A percentile compares a stretch with the other conserved stretches of the same genome.
Conservation (phyloP, 1,284 basidiomycete species). For the Trametes polyzona region DNA sequence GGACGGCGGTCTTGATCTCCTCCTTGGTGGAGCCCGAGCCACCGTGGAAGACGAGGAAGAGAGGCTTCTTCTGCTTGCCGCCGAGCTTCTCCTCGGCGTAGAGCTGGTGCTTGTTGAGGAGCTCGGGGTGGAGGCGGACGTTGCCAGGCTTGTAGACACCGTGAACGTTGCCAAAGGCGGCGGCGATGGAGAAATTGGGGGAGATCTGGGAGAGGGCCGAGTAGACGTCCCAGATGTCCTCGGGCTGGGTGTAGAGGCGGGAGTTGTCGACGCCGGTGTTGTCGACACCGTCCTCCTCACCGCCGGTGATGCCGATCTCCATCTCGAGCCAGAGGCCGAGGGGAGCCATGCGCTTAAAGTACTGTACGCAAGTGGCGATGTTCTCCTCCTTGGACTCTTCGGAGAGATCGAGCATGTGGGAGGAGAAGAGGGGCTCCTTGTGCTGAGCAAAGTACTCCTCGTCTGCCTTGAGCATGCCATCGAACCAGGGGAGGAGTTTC, state of each 20-base stretch:
- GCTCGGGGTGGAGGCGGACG: conserved; percentile 90
- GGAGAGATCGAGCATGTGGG: conserved; percentile 99
- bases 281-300: conserved; percentile 99
- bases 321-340: conserved; percentile 99
- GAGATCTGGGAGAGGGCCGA: conserved; percentile 82
- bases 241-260: conserved; percentile 95
- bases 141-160: conserved; percentile 96
- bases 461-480: conserved; percentile 98
- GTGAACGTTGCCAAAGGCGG: conserved; percentile 97
- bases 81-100: conserved; percentile 77
- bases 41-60: conserved; percentile 99
- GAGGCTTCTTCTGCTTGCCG: conserved; percentile 72
- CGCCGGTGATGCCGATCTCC: conserved; percentile 99
- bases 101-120: conserved; percentile 92
- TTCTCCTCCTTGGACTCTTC: conserved; percentile 98
- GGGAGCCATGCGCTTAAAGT: conserved; percentile 95
- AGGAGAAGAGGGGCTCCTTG: conserved; percentile 94
- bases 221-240: conserved; percentile 95
- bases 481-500: conserved; percentile 99
- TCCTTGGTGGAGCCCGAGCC: conserved; percentile 97
- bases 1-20: conserved; percentile 93
- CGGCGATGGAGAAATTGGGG: conserved; percentile 96
- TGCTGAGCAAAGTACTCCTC: conserved; percentile 92
- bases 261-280: conserved; percentile 95
- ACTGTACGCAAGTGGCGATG: conserved; percentile 92